Evolutionary conservation across 306 rosid species (phyloP), one percentile per base, ranked within the genome.

Genomic region (Lathyrus sativus): DNA sequence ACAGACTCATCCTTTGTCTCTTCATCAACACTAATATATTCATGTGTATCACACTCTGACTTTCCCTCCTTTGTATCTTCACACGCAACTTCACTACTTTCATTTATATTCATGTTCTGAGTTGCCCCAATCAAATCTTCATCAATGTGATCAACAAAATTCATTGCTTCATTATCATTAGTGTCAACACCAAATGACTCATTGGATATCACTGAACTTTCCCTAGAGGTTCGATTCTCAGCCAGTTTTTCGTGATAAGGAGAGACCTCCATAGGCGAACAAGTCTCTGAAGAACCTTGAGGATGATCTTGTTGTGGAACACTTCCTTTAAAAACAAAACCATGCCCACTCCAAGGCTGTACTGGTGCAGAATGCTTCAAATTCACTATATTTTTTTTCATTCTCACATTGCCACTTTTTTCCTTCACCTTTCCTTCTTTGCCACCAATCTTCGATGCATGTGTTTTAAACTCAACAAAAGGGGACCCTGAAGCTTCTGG

Each of bases 181-280:
- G 56, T 51, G 67, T 74, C 80, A n/a, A 74, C 55, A 72, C 74
- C 76, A 69, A 70, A 61, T 15, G 96, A 83, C 35, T 82, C 91
- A 38, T 72, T 80, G 41, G 97, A 86, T 44, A 82, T 56, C 76
- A 79, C 75, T 22, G 92, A 93, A 81, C 56, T 85, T 70, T 82
- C 90, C 80, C 93, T 81, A 1, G 83, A 79, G 66, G 49, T 62
- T 17, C 3, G 79, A 61, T 69, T 70, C 71, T 78, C 85, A 70
- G 85, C 82, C 71, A 80, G 60, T 31, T 83, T 87, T 81, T 90
- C 99, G 70, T 69, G 85, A 77, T 90, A 93, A 2, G 97, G 97
- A 46, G 99, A 93, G 72, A 85, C 83, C 26, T 90, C 97, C 97
- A 93, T 90, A 0, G 99, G 99, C 28, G 97, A 93, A 81, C 65